phyloP scores from a whole-genome alignment of 768 basidiomycete genomes.

The Lentinula sp. region DNA sequence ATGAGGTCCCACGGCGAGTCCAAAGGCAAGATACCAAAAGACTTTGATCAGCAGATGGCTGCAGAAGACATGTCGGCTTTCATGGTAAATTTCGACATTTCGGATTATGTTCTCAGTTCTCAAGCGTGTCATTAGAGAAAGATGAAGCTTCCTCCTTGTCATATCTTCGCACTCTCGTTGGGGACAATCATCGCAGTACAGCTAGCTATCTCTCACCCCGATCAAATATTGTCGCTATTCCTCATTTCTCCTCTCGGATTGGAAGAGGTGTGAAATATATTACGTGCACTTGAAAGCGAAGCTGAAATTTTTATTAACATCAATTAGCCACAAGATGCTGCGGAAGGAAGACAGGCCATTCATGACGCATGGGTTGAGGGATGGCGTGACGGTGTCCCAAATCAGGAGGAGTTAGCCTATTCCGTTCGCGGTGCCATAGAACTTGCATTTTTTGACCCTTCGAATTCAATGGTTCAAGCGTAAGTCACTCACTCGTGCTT shows the following conservation, averaged over 20 bases:
- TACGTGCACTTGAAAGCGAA: no score
- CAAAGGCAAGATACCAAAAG: conserved; percentile 13
- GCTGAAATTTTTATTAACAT: no score
- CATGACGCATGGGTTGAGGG: conserved; percentile 7
- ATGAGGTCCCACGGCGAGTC: conserved; percentile 20
- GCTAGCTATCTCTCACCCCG: background rate
- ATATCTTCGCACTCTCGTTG: background rate
- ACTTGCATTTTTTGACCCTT: conserved; percentile 6
- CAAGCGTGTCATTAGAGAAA: background rate
- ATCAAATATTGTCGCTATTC: background rate
- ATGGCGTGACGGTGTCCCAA: background rate
- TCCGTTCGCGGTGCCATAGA: conserved; percentile 10
- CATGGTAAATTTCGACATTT: conserved; percentile 15
- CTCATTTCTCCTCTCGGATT: background rate
- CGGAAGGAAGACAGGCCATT: conserved; percentile 10
- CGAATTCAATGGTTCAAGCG: background rate
- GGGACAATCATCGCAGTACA: background rate
- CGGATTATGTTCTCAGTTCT: background rate
- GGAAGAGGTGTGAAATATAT: background rate
- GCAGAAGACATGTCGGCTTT: conserved; percentile 22
- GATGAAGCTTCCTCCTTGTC: background rate
- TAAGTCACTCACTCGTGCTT: background rate
- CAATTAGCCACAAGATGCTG: conserved; percentile 8
- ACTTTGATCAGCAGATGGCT: conserved; percentile 17
- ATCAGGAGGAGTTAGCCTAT: conserved; percentile 5